Evolutionary conservation across 2,329 filamentous ascomycete species (phyloP).

Genomic region (Pseudogymnoascus sp.): DNA sequence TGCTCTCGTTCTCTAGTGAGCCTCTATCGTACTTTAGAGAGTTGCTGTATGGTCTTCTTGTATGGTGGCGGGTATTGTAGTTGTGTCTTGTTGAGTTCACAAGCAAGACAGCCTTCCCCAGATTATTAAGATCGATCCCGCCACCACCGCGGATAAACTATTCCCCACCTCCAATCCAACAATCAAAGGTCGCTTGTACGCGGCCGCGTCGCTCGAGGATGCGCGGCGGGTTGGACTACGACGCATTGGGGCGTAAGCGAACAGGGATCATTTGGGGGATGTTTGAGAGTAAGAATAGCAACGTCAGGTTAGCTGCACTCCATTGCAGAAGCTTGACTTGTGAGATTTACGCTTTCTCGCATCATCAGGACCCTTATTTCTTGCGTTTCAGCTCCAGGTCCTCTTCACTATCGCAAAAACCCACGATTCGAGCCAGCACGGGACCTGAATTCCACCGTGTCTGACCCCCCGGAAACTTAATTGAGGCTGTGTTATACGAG

Average conservation of each 20-base stretch:
- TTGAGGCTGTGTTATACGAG: background rate
- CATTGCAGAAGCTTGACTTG: background rate
- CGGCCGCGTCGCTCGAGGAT: background rate
- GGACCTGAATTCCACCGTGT: background rate
- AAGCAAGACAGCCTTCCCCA: conserved; percentile 6
- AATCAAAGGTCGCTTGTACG: background rate
- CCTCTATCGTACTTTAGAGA: background rate
- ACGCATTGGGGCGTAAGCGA: conserved; percentile 6
- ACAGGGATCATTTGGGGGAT: conserved; percentile 4
- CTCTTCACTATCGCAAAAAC: background rate
- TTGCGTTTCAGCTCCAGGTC: background rate
- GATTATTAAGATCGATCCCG: conserved; percentile 6
- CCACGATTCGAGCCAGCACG: background rate
- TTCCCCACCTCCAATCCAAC: background rate
- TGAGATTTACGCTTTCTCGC: background rate
- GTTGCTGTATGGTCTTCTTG: background rate
- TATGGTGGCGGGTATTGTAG: background rate
- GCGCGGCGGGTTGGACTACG: background rate
- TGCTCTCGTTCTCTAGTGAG: background rate
- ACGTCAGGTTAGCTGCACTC: background rate
- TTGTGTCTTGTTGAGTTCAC: background rate
- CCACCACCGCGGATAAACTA: background rate
- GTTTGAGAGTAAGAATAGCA: conserved; percentile 6
- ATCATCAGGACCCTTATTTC: background rate
- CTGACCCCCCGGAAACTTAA: background rate